Evolutionary conservation across 2,329 filamentous ascomycete genomes (phyloP).

Genomic region (Diaporthe batatas): DNA sequence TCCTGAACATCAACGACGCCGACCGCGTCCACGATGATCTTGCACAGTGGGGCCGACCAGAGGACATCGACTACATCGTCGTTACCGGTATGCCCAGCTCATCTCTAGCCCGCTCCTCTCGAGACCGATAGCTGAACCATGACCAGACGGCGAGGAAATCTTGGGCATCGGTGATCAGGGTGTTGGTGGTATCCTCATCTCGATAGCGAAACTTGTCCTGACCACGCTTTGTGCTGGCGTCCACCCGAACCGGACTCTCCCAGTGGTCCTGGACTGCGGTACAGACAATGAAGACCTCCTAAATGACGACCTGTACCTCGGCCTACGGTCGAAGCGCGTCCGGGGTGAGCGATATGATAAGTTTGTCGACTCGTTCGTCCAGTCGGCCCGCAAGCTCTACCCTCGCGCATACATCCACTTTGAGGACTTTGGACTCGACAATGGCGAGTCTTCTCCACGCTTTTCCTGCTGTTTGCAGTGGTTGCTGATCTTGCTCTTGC

Average conservation of each 20-base stretch:
- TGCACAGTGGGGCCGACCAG: conserved; percentile 74
- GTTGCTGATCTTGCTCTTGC: background rate
- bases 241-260: conserved; percentile 81
- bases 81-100: conserved; percentile 73
- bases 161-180: conserved; percentile 92
- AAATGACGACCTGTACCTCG: conserved; percentile 83
- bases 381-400: conserved; percentile 75
- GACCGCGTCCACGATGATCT: conserved; percentile 76
- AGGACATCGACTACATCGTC: conserved; percentile 90
- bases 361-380: conserved; percentile 82
- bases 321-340: conserved; percentile 75
- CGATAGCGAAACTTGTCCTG: conserved; percentile 84
- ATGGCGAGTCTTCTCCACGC: conserved; percentile 60
- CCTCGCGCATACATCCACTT: conserved; percentile 90
- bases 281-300: conserved; percentile 84
- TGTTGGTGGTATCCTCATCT: conserved; percentile 86
- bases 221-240: conserved; percentile 90
- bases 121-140: background rate
- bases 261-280: conserved; percentile 87
- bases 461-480: background rate
- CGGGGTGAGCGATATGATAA: conserved; percentile 80
- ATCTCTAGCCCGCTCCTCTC: background rate
- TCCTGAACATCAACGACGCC: conserved; percentile 78
- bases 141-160: conserved; percentile 74
- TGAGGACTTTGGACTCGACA: conserved; percentile 86